Evolutionary conservation across 345 rosid genomes (phyloP), one percentile per base, ranked within the genome.

Genomic region (Hibiscus trionum): DNA sequence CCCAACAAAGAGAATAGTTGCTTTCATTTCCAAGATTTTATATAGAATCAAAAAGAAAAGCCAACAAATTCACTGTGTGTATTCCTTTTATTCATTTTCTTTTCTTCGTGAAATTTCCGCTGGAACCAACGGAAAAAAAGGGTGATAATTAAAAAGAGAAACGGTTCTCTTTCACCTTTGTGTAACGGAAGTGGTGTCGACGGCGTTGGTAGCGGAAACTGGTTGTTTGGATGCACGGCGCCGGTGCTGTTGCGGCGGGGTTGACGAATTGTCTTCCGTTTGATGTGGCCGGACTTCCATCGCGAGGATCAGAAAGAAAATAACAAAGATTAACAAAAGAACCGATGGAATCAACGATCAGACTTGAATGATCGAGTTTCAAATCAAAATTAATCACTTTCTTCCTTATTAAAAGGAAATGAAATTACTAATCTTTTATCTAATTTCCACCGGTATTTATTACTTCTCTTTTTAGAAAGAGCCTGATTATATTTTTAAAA

Each of bases 211-310:
- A 31, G 82, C 42, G 52, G 83, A 24, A 39, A 66, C 73, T 11
- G 84, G 82, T 67, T 80, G 87, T 67, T 85, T 85, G 15, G 90
- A 84, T 16, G 80, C 72, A 57, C 74, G 82, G 35, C 71, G 82
- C 19, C 24, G 86, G 50, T 77, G 80, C 31, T 27, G 81, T 63
- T 35, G 77, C 65, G 61, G 78, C 50, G 74, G 14, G 61, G 73
- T 44, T 72, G 84, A 59, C 50, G 86, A 82, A 73, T 78, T 78
- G 56, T 82, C 86, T 14, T 72, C 82, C 76, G 81, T 74, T 29
- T 37, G 81, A 83, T 80, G 79, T 6, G 83, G 81, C 77, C 86
- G 86, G 77, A 77, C 81, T 70, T 85, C 91, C 91, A 87, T 83
- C 16, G 27, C 11, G 71, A 62, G 3, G 71, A 72, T 61, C 11